Percentiles rank a stretch among this genome's conserved stretches.
These are phyloP conservation scores for Hyaloscypha finlandica DNA, from an alignment of 495 filamentous ascomycete genomes.

Conservation along the genomic window DNA sequence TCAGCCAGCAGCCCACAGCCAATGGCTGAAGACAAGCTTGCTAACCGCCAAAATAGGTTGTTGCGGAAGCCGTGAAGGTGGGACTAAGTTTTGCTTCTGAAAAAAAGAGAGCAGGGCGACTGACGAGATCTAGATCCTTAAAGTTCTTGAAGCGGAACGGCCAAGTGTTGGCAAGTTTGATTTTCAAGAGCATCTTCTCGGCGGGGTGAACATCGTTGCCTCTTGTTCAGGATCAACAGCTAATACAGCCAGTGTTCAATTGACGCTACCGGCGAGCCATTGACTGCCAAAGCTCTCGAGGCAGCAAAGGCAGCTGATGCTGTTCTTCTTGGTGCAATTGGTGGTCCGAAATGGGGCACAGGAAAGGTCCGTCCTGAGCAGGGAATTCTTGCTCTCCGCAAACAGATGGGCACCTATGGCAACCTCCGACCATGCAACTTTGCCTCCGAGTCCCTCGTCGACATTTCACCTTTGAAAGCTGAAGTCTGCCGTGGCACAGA, in stretches of 20 bases:
- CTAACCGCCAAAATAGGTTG: slow-evolving; percentile 39
- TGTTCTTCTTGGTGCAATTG: slow-evolving; percentile 91
- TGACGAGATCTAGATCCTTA: slow-evolving; percentile 61
- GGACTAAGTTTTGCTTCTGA: neutral
- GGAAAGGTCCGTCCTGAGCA: slow-evolving; percentile 90
- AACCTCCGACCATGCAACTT: slow-evolving; percentile 99
- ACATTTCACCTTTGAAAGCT: slow-evolving; percentile 85
- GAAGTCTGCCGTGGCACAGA: slow-evolving; percentile 84
- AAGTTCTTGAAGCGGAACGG: slow-evolving; percentile 68
- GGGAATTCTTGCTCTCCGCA: slow-evolving; percentile 89
- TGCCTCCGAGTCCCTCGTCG: slow-evolving; percentile 84
- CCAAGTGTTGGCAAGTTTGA: slow-evolving; percentile 75
- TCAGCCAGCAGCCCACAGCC: neutral
- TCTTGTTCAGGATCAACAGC: neutral
- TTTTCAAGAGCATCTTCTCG: slow-evolving; percentile 88
- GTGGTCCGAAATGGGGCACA: slow-evolving; percentile 97
- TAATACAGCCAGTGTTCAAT: slow-evolving; percentile 71
- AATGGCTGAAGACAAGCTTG: neutral
- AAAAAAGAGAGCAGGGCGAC: slow-evolving; percentile 6
- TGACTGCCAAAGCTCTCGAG: slow-evolving; percentile 81
- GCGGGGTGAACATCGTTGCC: slow-evolving; percentile 71
- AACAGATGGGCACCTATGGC: slow-evolving; percentile 91
- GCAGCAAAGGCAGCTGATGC: slow-evolving; percentile 92
- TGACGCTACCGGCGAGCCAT: slow-evolving; percentile 71
- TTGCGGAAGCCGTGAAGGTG: slow-evolving; percentile 83